phyloP scores from a whole-genome alignment of 768 basidiomycete genomes.

The Scleroderma bovista region DNA sequence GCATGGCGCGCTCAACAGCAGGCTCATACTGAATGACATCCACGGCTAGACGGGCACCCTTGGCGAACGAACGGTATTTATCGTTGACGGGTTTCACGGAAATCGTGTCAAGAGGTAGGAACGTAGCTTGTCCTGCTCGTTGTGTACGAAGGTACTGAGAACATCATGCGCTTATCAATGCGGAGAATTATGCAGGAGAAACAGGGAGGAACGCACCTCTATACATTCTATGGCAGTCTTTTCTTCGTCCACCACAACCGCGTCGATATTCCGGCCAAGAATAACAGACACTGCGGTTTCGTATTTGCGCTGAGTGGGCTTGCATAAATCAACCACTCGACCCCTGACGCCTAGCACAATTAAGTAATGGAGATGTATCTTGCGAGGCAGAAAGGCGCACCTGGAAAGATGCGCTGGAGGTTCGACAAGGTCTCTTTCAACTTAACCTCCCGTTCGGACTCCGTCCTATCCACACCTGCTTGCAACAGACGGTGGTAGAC shows the following conservation, averaged over 20 bases:
- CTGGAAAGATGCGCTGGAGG: slow-evolving; percentile 87
- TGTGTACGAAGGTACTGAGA: slow-evolving; percentile 88
- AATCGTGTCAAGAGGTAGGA: slow-evolving; percentile 97
- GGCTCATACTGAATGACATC: slow-evolving; percentile 83
- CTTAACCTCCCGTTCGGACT: slow-evolving; percentile 76
- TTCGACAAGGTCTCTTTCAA: slow-evolving; percentile 82
- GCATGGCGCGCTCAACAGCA: slow-evolving; percentile 88
- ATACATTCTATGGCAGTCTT: slow-evolving; percentile 97
- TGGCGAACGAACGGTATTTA: slow-evolving; percentile 88
- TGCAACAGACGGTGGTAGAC: slow-evolving; percentile 81
- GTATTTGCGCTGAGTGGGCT: slow-evolving; percentile 89
- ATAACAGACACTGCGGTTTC: slow-evolving; percentile 88
- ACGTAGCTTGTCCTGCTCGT: slow-evolving; percentile 92
- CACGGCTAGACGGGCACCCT: slow-evolving; percentile 80
- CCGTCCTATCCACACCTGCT: slow-evolving; percentile 83
- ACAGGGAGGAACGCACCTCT: slow-evolving; percentile 50
- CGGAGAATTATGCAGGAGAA: neutral
- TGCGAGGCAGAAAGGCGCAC: slow-evolving; percentile 29
- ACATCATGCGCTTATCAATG: neutral
- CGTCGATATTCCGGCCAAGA: slow-evolving; percentile 91
- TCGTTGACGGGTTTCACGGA: slow-evolving; percentile 92
- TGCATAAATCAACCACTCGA: slow-evolving; percentile 89
- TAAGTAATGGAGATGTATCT: neutral
- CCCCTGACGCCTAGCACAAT: slow-evolving; percentile 72
- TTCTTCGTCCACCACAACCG: slow-evolving; percentile 94